phyloP scores from a whole-genome alignment of 2,329 filamentous ascomycete species.

The Pseudodiploospora longispora region DNA sequence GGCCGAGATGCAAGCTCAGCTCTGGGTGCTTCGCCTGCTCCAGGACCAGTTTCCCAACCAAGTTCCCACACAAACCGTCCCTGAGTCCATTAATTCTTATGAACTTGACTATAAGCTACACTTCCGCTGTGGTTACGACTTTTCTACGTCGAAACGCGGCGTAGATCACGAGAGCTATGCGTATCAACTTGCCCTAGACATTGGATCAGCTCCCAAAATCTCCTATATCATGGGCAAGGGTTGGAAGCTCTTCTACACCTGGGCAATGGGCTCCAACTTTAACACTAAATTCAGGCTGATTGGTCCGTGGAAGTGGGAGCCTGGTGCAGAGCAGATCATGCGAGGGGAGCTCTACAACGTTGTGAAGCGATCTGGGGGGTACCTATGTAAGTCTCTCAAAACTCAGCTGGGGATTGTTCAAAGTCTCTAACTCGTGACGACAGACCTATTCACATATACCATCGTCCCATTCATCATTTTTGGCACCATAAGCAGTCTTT shows the following conservation, averaged over 20 bases:
- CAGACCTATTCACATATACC: constrained; percentile 28
- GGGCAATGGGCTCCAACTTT: constrained; percentile 42
- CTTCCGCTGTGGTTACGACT: constrained; percentile 22
- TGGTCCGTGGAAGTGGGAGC: constrained; percentile 34
- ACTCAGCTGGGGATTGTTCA: not conserved
- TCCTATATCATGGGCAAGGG: constrained; percentile 25
- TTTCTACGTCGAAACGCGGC: constrained; percentile 28
- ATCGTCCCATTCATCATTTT: constrained; percentile 28
- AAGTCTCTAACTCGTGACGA: constrained; percentile 7
- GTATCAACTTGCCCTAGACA: constrained; percentile 41
- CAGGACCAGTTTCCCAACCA: constrained; percentile 17
- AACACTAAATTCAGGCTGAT: constrained; percentile 40
- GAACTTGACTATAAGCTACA: constrained; percentile 34
- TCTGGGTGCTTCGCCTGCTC: constrained; percentile 36
- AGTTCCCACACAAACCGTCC: constrained; percentile 10
- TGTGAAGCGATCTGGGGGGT: constrained; percentile 27
- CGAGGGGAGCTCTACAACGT: constrained; percentile 32
- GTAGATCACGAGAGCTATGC: constrained; percentile 43
- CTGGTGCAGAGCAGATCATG: constrained; percentile 29
- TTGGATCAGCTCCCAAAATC: constrained; percentile 33
- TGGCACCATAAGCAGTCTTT: constrained; percentile 21
- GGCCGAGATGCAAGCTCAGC: constrained; percentile 39
- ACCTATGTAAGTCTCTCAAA: constrained; percentile 25
- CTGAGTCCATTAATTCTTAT: constrained; percentile 22
- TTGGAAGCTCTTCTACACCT: constrained; percentile 32